Evolutionary conservation across 192 early-diverging fungal species (phyloP).

Genomic region (Backusella westeae): DNA sequence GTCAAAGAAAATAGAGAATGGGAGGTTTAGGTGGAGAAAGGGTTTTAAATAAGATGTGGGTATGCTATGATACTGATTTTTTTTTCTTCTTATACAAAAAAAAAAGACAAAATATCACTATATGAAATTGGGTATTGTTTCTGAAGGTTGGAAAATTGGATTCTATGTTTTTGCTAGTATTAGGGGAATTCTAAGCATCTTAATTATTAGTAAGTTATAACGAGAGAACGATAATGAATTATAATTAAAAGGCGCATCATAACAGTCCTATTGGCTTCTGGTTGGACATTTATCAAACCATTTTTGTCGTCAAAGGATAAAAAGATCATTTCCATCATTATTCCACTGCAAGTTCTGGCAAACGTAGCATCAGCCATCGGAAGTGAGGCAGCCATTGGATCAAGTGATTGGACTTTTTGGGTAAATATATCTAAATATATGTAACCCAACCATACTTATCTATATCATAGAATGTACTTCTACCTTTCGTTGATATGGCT

Average conservation of each 20-base stretch:
- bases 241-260: background rate
- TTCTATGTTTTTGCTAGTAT: slow-evolving; percentile 58
- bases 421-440: slow-evolving; percentile 24
- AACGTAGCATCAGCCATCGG: slow-evolving; percentile 46
- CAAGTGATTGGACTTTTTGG: slow-evolving; percentile 52
- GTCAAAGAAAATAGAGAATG: background rate
- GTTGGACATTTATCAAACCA: slow-evolving; percentile 60
- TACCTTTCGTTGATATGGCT: slow-evolving; percentile 46
- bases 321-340: slow-evolving; percentile 47
- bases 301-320: slow-evolving; percentile 54
- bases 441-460: background rate
- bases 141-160: slow-evolving; percentile 52
- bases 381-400: slow-evolving; percentile 51
- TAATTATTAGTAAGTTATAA: slow-evolving; percentile 41
- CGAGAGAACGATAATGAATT: background rate
- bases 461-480: slow-evolving; percentile 28
- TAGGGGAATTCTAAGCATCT: slow-evolving; percentile 49
- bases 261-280: slow-evolving; percentile 46
- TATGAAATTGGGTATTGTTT: slow-evolving; percentile 45
- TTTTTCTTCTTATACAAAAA: background rate
- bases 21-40: background rate
- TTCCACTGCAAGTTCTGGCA: slow-evolving; percentile 52
- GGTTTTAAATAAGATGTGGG: background rate
- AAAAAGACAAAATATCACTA: slow-evolving; percentile 46
- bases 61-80: background rate